phyloP scores from a whole-genome alignment of 352 stramenopile species.

The Lagenidium giganteum region DNA sequence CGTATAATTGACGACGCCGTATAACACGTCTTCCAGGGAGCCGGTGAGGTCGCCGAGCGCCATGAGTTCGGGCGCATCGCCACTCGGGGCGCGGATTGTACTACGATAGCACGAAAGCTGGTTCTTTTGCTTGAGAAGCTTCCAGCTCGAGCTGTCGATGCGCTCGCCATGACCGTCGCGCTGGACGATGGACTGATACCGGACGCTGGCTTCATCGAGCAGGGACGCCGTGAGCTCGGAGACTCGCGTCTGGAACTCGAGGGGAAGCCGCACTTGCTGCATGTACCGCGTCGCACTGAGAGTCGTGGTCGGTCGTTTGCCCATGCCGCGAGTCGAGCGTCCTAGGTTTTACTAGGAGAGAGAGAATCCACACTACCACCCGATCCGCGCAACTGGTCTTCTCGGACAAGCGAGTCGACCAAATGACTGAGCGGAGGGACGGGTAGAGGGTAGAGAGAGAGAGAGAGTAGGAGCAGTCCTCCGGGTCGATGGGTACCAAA shows the following conservation, averaged over 20 bases:
- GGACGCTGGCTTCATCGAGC: constrained; percentile 15
- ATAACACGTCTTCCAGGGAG: constrained; percentile 39
- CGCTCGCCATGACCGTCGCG: constrained; percentile 16
- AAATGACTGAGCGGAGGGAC: too few species aligned
- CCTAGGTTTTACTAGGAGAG: too few species aligned
- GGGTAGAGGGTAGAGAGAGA: too few species aligned
- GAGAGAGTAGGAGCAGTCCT: too few species aligned
- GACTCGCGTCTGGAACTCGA: constrained; percentile 13
- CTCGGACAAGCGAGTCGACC: too few species aligned
- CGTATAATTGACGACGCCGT: constrained; percentile 50
- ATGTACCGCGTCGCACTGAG: constrained; percentile 21
- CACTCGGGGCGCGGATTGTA: background rate
- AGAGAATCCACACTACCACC: too few species aligned
- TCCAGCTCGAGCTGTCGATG: constrained; percentile 42
- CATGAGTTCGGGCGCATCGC: constrained; percentile 29
- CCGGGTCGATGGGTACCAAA: too few species aligned
- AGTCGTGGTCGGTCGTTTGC: constrained; percentile 13
- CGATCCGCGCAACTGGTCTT: too few species aligned
- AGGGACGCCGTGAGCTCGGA: constrained; percentile 7
- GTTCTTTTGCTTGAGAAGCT: constrained; percentile 34
- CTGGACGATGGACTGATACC: constrained; percentile 41
- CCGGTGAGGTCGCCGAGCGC: constrained; percentile 30
- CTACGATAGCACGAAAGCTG: constrained; percentile 32
- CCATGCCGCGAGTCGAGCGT: too few species aligned
- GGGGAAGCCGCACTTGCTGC: constrained; percentile 19